These are phyloP conservation scores for Silene conica DNA, from an alignment of 148 eudicot species.

Conservation along the genomic window DNA sequence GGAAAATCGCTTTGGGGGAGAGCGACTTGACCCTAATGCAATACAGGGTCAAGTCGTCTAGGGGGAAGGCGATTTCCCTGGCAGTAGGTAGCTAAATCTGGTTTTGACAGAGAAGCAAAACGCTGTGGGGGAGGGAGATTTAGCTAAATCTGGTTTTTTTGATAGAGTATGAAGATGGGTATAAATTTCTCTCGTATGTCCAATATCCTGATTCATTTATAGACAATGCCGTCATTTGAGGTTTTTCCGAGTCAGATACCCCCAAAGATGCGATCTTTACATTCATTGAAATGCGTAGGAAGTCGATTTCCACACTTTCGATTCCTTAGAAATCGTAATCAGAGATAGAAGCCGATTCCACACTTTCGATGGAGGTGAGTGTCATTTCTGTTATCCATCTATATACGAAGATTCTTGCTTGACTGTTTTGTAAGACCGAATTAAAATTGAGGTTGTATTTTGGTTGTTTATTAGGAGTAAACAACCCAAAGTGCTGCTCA, in stretches of 20 bases:
- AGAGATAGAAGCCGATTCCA: constrained; percentile 61
- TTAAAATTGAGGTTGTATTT: constrained; percentile 30
- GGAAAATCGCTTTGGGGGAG: no score
- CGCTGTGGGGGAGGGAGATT: no score
- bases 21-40: no score
- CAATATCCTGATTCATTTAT: constrained; percentile 49
- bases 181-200: constrained; percentile 29
- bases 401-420: neutral
- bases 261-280: constrained; percentile 35
- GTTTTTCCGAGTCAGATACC: constrained; percentile 40
- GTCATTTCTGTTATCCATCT: neutral
- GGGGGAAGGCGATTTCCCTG: no score
- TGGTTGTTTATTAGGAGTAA: constrained; percentile 29
- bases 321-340: constrained; percentile 44
- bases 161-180: no score
- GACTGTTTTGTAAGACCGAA: neutral
- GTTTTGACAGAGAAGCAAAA: no score
- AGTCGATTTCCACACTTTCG: constrained; percentile 24
- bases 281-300: constrained; percentile 43
- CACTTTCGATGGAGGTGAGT: constrained; percentile 25
- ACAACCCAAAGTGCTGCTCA: constrained; percentile 42
- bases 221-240: constrained; percentile 60
- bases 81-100: no score
- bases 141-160: no score
- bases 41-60: no score